Base-by-base conservation (phyloP, 306 rosid species). In the Gynostemma pentaphyllum region DNA sequence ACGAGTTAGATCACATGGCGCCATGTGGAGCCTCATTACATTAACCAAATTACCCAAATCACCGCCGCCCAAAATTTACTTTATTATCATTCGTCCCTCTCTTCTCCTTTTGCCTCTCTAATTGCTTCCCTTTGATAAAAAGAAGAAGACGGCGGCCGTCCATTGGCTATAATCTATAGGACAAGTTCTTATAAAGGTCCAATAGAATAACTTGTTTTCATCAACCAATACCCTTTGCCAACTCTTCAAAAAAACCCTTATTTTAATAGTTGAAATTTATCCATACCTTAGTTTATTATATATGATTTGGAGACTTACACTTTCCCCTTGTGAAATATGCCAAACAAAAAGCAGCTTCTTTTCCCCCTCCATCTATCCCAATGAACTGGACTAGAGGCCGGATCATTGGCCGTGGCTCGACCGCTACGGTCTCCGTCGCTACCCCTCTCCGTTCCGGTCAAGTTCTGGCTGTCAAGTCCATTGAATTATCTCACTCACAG, bases 341-440 rank as follows among this genome's bases (percentile, higher is more conserved):
- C n/a, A n/a, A n/a, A n/a, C n/a, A n/a, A 39, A 59, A 60, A 60
- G 9, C 14, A 1, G 16, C 66, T 46, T 7, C 15, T 54, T 27
- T 53, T 54, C 16, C 19, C 30, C 18, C 21, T 9, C 42, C 70
- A 34, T 16, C 13, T 9, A n/a, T 21, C 41, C 57, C 37, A 27
- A 87, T 91, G 96, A 82, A 67, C 19, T 92, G 96, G 96, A 79
- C 52, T 0, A 84, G 95, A 34, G 96, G 95, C 2, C 63, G 45
- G 47, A 74, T 60, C 52, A 56, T 92, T 3, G 99, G 96, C 75
- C 76, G 75, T 8, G 99, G 99, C 54, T 88, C 99, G 30, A 72
- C 95, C 3, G 96, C 96, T 52, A 67, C 84, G 1, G 96, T 92
- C 48, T 82, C 79, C 10, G 11, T 70, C 0, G 98, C 87, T 0